Evolutionary conservation across 768 basidiomycete species (phyloP).

Genomic region (Phaeotremella skinneri): DNA sequence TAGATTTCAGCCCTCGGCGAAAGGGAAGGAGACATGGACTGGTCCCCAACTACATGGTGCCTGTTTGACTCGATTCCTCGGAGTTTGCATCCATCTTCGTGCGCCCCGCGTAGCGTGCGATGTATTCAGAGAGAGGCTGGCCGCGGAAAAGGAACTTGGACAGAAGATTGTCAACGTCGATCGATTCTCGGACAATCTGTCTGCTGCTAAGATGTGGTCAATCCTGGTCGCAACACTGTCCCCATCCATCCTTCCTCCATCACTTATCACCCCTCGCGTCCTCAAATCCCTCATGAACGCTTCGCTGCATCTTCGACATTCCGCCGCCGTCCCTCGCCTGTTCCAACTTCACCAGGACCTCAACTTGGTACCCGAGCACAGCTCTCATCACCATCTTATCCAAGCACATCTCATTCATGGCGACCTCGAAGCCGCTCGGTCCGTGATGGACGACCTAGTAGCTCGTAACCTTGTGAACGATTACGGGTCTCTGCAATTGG

Average conservation of each 20-base stretch:
- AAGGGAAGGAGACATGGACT: not conserved
- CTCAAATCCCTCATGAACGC: conserved; percentile 10
- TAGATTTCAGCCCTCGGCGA: not conserved
- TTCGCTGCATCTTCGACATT: conserved; percentile 8
- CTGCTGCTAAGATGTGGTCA: conserved; percentile 10
- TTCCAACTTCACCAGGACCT: conserved; percentile 4
- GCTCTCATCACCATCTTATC: conserved; percentile 8
- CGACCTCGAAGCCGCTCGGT: conserved; percentile 16
- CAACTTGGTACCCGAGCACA: not conserved
- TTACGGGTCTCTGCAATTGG: conserved; percentile 19
- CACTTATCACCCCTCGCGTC: not conserved
- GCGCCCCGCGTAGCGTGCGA: conserved; percentile 8
- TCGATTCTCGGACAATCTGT: not conserved
- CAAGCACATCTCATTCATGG: conserved; percentile 17
- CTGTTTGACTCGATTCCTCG: conserved; percentile 10
- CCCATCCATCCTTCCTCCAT: not conserved
- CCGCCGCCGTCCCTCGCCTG: conserved; percentile 4
- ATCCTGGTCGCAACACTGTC: conserved; percentile 6
- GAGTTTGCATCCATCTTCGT: conserved; percentile 9
- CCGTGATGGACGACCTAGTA: conserved; percentile 1
- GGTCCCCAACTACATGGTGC: conserved; percentile 11
- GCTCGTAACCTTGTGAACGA: conserved; percentile 1
- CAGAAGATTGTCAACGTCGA: not conserved
- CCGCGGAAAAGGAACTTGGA: not conserved
- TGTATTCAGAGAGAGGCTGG: not conserved